Evolutionary conservation across 495 filamentous ascomycete genomes (phyloP).

Genomic region (Parachaetomium inaequale): DNA sequence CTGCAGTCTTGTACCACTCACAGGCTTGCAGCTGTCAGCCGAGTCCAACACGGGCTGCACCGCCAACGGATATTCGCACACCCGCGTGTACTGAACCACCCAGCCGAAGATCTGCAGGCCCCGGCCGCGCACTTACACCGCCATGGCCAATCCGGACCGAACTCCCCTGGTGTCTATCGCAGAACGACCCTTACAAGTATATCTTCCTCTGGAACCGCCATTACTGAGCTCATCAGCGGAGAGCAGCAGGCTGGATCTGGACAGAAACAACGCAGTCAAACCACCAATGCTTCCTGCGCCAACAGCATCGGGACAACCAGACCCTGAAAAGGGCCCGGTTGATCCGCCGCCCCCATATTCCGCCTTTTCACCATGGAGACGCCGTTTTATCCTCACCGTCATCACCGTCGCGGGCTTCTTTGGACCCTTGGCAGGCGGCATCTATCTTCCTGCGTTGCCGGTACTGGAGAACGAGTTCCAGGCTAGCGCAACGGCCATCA

Average conservation of each 20-base stretch:
- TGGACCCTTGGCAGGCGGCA: conserved; percentile 11
- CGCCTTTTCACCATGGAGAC: conserved; percentile 11
- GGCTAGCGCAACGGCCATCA: conserved; percentile 16
- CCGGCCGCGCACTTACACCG: neutral
- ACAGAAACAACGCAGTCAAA: neutral
- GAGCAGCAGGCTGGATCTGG: neutral
- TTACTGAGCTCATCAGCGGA: neutral
- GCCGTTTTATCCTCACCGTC: conserved; percentile 10
- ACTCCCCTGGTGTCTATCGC: neutral
- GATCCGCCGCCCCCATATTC: conserved; percentile 3
- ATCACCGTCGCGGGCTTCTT: conserved; percentile 16
- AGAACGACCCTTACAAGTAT: neutral
- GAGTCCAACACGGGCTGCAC: neutral
- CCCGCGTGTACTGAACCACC: neutral
- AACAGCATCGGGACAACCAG: neutral
- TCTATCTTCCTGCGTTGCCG: conserved; percentile 17
- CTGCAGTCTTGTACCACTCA: neutral
- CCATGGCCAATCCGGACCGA: neutral
- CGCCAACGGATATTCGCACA: neutral
- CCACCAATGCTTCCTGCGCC: neutral
- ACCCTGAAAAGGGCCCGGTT: neutral
- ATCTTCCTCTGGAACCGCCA: neutral
- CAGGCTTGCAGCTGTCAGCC: neutral
- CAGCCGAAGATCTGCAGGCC: neutral
- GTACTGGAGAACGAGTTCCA: conserved; percentile 17